Conservation (phyloP, 2,329 filamentous ascomycete genomes). For the Paradendryphiella salina region DNA sequence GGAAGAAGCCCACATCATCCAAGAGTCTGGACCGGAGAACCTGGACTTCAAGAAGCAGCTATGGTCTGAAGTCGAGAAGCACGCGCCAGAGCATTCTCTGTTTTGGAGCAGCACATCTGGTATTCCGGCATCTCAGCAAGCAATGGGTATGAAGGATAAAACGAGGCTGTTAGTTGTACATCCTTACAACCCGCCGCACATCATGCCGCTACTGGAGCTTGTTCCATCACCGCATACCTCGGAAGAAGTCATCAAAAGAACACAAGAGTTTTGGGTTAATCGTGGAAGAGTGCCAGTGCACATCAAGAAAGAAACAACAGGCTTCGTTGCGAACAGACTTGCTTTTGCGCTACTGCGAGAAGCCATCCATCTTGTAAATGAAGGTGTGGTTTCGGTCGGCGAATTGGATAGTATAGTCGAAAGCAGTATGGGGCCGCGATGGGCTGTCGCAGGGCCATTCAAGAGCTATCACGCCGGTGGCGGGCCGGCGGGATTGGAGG, state of each 20-base stretch:
- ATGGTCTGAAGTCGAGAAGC: slow-evolving; percentile 56
- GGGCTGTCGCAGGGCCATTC: slow-evolving; percentile 55
- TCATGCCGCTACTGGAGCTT: slow-evolving; percentile 64
- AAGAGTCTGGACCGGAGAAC: slow-evolving; percentile 63
- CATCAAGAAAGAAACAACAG: slow-evolving; percentile 56
- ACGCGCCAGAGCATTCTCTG: slow-evolving; percentile 52
- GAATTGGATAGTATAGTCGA: slow-evolving; percentile 57
- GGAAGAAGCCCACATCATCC: slow-evolving; percentile 55
- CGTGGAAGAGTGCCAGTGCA: slow-evolving; percentile 54
- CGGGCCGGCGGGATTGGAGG: slow-evolving; percentile 56
- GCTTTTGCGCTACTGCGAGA: slow-evolving; percentile 62
- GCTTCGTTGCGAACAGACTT: slow-evolving; percentile 63
- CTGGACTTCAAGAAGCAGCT: slow-evolving; percentile 55
- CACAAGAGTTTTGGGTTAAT: slow-evolving; percentile 53
- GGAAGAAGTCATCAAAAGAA: slow-evolving; percentile 45
- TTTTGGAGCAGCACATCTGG: slow-evolving; percentile 64
- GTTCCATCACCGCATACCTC: slow-evolving; percentile 55
- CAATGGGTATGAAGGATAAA: slow-evolving; percentile 48
- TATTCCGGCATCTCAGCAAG: slow-evolving; percentile 59
- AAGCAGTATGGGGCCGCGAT: slow-evolving; percentile 34
- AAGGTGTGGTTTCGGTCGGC: slow-evolving; percentile 56
- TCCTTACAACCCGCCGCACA: slow-evolving; percentile 65
- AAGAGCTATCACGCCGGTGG: slow-evolving; percentile 64
- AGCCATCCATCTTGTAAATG: slow-evolving; percentile 57
- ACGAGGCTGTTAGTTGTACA: slow-evolving; percentile 60